Conservation (phyloP, 108 stramenopile genomes). For the Mayamaea pseudoterrestris region DNA sequence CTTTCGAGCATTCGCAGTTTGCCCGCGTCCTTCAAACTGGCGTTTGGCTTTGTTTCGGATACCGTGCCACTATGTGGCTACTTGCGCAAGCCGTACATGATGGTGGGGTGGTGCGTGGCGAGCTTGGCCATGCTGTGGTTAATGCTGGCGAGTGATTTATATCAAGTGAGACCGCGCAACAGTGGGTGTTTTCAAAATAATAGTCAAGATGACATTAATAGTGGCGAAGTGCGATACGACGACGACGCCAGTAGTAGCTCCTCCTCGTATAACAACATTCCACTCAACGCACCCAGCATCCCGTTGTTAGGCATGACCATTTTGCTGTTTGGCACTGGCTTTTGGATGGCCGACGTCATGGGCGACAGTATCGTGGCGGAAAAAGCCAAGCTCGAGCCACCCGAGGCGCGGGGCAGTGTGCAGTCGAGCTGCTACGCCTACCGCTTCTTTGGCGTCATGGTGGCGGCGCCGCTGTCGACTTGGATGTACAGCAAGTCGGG, state of each 20-base stretch:
- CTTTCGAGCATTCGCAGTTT: slow-evolving; percentile 43
- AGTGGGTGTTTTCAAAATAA: too few relatives aligned
- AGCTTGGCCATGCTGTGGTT: slow-evolving; percentile 38
- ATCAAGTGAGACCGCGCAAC: neutral
- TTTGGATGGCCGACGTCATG: slow-evolving; percentile 84
- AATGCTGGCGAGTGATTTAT: slow-evolving; percentile 31
- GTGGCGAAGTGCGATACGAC: neutral
- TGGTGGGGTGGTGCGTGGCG: slow-evolving; percentile 48
- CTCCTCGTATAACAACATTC: slow-evolving; percentile 3
- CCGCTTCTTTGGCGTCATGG: slow-evolving; percentile 71
- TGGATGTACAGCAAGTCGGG: slow-evolving; percentile 44
- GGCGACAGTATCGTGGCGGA: slow-evolving; percentile 76
- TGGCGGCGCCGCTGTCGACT: slow-evolving; percentile 57
- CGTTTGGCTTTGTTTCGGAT: slow-evolving; percentile 69
- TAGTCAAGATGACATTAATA: too few relatives aligned
- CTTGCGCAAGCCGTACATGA: slow-evolving; percentile 72
- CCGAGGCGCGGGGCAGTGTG: slow-evolving; percentile 44
- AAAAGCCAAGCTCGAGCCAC: slow-evolving; percentile 76
- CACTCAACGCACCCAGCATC: slow-evolving; percentile 45
- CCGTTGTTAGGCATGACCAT: slow-evolving; percentile 33
- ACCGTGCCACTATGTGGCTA: slow-evolving; percentile 56
- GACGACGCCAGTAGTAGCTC: too few relatives aligned
- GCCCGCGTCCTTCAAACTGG: slow-evolving; percentile 61
- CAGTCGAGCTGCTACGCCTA: slow-evolving; percentile 75
- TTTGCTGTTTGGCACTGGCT: slow-evolving; percentile 52